Percentiles rank a stretch among this genome's conserved stretches.
Evolutionary conservation across 768 basidiomycete genomes (phyloP).

Genomic region (Pulveroboletus frians): DNA sequence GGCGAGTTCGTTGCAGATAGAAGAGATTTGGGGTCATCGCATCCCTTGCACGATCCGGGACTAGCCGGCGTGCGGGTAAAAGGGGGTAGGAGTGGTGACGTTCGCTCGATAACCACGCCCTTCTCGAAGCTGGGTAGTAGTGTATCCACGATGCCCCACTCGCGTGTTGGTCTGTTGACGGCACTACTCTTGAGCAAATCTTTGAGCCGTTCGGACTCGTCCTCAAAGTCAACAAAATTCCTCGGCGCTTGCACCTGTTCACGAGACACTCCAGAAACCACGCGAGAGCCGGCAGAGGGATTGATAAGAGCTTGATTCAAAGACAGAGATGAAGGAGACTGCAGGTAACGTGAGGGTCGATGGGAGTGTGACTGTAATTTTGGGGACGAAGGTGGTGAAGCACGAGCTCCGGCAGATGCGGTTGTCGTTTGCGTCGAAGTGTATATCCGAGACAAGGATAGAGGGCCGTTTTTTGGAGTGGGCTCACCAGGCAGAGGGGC

Average conservation of each 20-base stretch:
- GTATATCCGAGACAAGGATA: constrained; percentile 12
- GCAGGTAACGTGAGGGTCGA: constrained; percentile 24
- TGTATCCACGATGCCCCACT: constrained; percentile 30
- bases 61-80: constrained; percentile 7
- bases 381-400: constrained; percentile 22
- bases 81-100: constrained; percentile 3
- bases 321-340: constrained; percentile 36
- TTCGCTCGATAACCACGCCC: constrained; percentile 20
- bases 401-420: constrained; percentile 5
- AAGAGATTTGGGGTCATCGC: constrained; percentile 38
- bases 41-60: constrained; percentile 16
- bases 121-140: constrained; percentile 30
- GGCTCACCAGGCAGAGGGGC: constrained; percentile 21
- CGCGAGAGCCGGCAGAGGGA: constrained; percentile 51
- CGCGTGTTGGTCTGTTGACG: constrained; percentile 31
- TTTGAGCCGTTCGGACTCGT: constrained; percentile 72
- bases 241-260: constrained; percentile 74
- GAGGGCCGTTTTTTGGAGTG: not conserved
- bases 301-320: constrained; percentile 44
- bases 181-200: constrained; percentile 59
- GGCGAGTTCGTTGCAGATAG: constrained; percentile 46
- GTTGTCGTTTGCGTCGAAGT: constrained; percentile 2
- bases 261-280: constrained; percentile 66
- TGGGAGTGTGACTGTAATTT: constrained; percentile 19
- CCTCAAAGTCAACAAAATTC: constrained; percentile 77